Percentiles rank a stretch among this genome's conserved stretches.
Evolutionary conservation across 495 filamentous ascomycete genomes (phyloP).

Genomic region (Penicillium chermesinum): DNA sequence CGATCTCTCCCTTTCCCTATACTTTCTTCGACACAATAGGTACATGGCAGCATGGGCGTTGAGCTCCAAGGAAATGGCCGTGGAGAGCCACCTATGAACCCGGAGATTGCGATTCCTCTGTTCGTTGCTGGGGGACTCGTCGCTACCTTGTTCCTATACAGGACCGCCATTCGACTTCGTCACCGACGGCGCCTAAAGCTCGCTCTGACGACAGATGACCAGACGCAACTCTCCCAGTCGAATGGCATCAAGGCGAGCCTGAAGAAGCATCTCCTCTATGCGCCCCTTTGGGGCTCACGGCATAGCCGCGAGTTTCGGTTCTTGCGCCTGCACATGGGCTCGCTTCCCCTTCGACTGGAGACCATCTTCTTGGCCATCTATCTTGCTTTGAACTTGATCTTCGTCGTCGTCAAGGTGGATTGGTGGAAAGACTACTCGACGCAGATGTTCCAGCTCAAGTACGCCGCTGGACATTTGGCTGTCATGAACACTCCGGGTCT

Average conservation of each 20-base stretch:
- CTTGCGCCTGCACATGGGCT: constrained; percentile 37
- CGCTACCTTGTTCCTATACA: constrained; percentile 22
- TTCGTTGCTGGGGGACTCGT: constrained; percentile 28
- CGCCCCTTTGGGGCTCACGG: constrained; percentile 32
- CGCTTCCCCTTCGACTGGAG: constrained; percentile 35
- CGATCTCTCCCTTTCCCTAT: constrained; percentile 1
- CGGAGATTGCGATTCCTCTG: constrained; percentile 31
- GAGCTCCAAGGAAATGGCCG: constrained; percentile 23
- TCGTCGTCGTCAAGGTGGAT: constrained; percentile 36
- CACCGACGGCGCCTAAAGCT: constrained; percentile 25
- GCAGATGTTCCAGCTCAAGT: constrained; percentile 37
- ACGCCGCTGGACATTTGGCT: constrained; percentile 36
- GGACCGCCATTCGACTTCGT: constrained; percentile 20
- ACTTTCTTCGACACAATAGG: neutral
- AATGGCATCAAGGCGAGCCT: constrained; percentile 18
- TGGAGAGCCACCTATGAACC: constrained; percentile 35
- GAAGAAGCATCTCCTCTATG: constrained; percentile 42
- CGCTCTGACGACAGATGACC: constrained; percentile 18
- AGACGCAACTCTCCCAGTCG: constrained; percentile 18
- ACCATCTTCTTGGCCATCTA: constrained; percentile 27
- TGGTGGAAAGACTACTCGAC: constrained; percentile 32
- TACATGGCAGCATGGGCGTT: constrained; percentile 26
- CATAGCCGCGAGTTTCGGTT: constrained; percentile 40
- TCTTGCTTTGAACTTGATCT: constrained; percentile 31
- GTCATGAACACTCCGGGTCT: constrained; percentile 40